Conservation (phyloP, 805 yeast species). For the Yarrowia keelungensis region DNA sequence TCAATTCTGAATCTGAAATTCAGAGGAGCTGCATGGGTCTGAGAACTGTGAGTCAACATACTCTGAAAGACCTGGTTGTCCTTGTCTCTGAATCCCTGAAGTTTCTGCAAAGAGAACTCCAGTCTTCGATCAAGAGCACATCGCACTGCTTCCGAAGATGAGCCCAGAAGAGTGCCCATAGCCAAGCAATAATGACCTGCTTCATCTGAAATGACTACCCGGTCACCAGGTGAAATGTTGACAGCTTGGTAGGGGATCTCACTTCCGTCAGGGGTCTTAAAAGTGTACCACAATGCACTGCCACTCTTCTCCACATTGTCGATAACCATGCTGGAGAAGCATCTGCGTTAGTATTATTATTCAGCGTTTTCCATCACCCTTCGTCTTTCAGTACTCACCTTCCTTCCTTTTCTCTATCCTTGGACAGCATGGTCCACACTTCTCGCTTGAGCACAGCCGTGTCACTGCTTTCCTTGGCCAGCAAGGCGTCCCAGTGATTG, state of each 20-base stretch:
- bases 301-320: constrained; percentile 29
- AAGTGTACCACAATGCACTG: constrained; percentile 12
- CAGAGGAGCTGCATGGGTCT: constrained; percentile 38
- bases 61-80: constrained; percentile 62
- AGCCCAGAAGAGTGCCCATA: constrained; percentile 60
- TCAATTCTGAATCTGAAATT: constrained; percentile 67
- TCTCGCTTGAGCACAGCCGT: constrained; percentile 61
- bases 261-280: constrained; percentile 20
- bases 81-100: constrained; percentile 54
- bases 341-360: constrained; percentile 52
- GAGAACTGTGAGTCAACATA: constrained; percentile 49
- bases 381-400: constrained; percentile 53
- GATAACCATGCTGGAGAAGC: constrained; percentile 46
- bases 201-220: constrained; percentile 79
- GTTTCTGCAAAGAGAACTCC: constrained; percentile 53
- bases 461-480: constrained; percentile 76
- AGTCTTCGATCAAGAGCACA: constrained; percentile 64
- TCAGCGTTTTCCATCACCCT: too few species aligned
- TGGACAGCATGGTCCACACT: constrained; percentile 68
- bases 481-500: constrained; percentile 72
- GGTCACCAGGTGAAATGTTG: constrained; percentile 58
- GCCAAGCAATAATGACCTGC: constrained; percentile 77
- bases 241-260: constrained; percentile 17
- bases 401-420: constrained; percentile 70
- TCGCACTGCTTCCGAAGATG: constrained; percentile 55